These are phyloP conservation scores for Amoeboradix gromovi DNA, from an alignment of 371 early-diverging fungal genomes.

Conservation along the genomic window DNA sequence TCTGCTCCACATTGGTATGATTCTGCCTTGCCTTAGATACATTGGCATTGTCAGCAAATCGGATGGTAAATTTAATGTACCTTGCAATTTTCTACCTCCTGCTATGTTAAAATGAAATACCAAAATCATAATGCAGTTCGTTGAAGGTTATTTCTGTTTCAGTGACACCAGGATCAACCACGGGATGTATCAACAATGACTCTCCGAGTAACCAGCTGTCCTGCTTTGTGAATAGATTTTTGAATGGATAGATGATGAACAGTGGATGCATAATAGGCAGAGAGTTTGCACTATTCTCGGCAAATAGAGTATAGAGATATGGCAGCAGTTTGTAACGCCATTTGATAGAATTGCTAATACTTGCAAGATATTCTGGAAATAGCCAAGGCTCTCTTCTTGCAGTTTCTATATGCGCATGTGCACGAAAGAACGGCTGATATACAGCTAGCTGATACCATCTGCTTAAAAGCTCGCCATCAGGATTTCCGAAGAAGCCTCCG, in stretches of 20 bases:
- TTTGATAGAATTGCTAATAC: constrained; percentile 35
- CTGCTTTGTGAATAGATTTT: neutral
- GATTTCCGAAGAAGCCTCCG: constrained; percentile 70
- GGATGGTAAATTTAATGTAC: neutral
- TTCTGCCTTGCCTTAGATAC: constrained; percentile 52
- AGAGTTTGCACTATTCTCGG: constrained; percentile 29
- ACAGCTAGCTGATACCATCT: constrained; percentile 75
- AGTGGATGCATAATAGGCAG: constrained; percentile 28
- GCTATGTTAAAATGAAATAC: neutral
- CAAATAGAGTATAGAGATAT: constrained; percentile 49
- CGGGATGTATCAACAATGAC: neutral
- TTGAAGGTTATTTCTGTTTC: neutral
- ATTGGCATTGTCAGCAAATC: constrained; percentile 18
- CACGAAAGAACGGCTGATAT: constrained; percentile 73
- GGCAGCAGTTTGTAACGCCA: constrained; percentile 44
- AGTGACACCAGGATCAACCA: neutral
- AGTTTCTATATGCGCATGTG: constrained; percentile 70
- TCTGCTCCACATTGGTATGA: constrained; percentile 56
- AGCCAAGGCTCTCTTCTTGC: constrained; percentile 87
- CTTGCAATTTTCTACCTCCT: neutral
- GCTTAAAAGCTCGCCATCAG: constrained; percentile 35
- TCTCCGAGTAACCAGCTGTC: neutral
- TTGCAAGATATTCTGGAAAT: constrained; percentile 35
- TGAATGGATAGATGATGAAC: neutral
- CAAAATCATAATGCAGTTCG: neutral